phyloP scores from a whole-genome alignment of 23 red algal species.

The Gracilaria domingensis region DNA sequence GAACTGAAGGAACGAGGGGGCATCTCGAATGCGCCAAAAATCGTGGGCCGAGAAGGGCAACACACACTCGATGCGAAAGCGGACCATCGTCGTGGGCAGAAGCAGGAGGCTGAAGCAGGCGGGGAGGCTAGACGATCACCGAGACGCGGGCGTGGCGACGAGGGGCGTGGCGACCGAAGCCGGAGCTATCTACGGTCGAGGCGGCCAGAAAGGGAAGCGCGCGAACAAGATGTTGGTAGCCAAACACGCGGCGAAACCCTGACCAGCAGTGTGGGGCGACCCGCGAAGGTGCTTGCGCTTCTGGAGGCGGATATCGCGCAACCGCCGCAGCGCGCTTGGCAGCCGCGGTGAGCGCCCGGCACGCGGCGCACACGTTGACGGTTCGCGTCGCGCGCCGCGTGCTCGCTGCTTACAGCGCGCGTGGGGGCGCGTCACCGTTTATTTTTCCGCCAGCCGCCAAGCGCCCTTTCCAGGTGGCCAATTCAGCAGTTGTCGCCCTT shows the following conservation, averaged over 20 bases:
- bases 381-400: neutral
- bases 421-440: conserved; percentile 11
- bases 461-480: too few species aligned
- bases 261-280: neutral
- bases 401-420: neutral
- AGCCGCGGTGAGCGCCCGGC: neutral
- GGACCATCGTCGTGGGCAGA: conserved; percentile 36
- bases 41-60: conserved; percentile 56
- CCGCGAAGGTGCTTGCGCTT: neutral
- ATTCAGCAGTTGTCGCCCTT: too few species aligned
- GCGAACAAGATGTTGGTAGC: neutral
- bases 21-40: conserved; percentile 79
- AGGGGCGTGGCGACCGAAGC: neutral
- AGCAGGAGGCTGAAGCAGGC: neutral
- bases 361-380: conserved; percentile 24
- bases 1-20: conserved; percentile 66
- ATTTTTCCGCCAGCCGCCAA: too few species aligned
- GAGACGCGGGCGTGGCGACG: neutral
- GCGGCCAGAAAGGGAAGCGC: neutral
- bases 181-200: neutral
- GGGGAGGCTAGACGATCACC: neutral
- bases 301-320: neutral
- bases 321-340: neutral
- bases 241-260: neutral
- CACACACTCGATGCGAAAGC: conserved; percentile 54